Evolutionary conservation across 2,329 filamentous ascomycete genomes (phyloP).

Genomic region (Diaporthe helianthi): DNA sequence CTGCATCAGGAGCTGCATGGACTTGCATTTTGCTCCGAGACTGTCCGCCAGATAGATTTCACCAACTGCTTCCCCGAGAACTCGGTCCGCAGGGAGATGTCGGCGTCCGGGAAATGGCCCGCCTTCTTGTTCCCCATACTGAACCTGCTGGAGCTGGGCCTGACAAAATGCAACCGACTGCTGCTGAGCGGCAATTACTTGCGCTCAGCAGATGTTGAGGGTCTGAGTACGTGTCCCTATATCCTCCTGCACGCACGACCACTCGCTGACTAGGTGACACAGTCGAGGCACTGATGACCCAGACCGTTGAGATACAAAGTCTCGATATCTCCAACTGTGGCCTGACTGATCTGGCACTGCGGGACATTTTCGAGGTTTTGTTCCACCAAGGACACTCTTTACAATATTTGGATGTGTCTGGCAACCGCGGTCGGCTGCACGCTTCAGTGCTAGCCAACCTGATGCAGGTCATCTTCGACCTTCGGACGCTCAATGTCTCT

Average conservation of each 20-base stretch:
- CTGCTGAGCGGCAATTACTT: conserved; percentile 58
- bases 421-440: conserved; percentile 59
- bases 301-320: conserved; percentile 50
- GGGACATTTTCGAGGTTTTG: conserved; percentile 56
- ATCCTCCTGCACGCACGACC: conserved; percentile 24
- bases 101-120: conserved; percentile 32
- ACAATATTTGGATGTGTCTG: conserved; percentile 58
- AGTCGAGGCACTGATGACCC: conserved; percentile 42
- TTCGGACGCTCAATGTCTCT: conserved; percentile 58
- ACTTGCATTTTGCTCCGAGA: conserved; percentile 61
- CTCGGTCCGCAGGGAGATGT: conserved; percentile 33
- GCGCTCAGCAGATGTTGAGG: conserved; percentile 54
- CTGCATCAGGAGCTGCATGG: conserved; percentile 64
- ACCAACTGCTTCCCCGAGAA: conserved; percentile 49
- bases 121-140: conserved; percentile 52
- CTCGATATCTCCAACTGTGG: conserved; percentile 60
- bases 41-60: conserved; percentile 61
- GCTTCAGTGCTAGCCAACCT: conserved; percentile 54
- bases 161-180: conserved; percentile 60
- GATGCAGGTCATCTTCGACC: conserved; percentile 50
- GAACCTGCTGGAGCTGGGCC: conserved; percentile 48
- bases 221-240: conserved; percentile 50
- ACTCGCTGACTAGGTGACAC: not conserved
- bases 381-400: conserved; percentile 53
- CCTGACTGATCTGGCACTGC: conserved; percentile 56